Evolutionary conservation across 202 grass and related monocot species (phyloP).

Genomic region (Carex arenaria): DNA sequence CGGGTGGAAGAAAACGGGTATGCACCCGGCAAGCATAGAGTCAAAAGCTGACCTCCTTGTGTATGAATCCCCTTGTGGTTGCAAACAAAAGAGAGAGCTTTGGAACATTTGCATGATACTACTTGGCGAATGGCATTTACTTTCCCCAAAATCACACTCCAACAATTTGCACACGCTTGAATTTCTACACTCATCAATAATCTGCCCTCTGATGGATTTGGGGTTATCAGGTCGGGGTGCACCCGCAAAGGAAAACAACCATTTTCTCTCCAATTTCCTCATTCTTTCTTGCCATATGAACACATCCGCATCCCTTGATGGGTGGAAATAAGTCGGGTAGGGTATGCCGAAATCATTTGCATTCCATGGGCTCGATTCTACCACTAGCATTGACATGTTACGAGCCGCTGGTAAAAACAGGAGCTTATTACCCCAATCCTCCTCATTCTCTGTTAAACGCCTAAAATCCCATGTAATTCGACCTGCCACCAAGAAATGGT

Average conservation of each 20-base stretch:
- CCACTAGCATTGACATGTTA: constrained; percentile 98
- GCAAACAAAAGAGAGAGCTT: constrained; percentile 86
- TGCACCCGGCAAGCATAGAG: constrained; percentile 85
- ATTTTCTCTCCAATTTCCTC: constrained; percentile 72
- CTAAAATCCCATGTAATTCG: constrained; percentile 99
- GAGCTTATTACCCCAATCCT: constrained; percentile 92
- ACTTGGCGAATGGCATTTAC: constrained; percentile 90
- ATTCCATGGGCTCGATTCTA: constrained; percentile 95
- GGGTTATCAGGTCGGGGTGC: constrained; percentile 87
- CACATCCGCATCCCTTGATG: constrained; percentile 72
- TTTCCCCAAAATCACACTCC: constrained; percentile 92
- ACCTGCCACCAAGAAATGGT: constrained; percentile 90
- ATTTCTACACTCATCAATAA: constrained; percentile 84
- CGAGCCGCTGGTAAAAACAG: constrained; percentile 76
- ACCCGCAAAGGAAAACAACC: constrained; percentile 91
- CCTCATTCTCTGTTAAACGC: constrained; percentile 56
- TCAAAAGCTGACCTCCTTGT: constrained; percentile 95
- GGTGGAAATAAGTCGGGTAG: constrained; percentile 94
- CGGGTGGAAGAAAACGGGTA: constrained; percentile 98
- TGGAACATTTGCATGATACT: constrained; percentile 98
- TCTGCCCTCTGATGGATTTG: constrained; percentile 72
- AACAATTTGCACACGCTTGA: constrained; percentile 75
- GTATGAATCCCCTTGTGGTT: constrained; percentile 96
- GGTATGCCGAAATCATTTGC: constrained; percentile 89
- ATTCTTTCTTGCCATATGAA: constrained; percentile 89